Base-by-base conservation (phyloP, 169 alveolate genomes). In the Plasmodium reichenowi region DNA sequence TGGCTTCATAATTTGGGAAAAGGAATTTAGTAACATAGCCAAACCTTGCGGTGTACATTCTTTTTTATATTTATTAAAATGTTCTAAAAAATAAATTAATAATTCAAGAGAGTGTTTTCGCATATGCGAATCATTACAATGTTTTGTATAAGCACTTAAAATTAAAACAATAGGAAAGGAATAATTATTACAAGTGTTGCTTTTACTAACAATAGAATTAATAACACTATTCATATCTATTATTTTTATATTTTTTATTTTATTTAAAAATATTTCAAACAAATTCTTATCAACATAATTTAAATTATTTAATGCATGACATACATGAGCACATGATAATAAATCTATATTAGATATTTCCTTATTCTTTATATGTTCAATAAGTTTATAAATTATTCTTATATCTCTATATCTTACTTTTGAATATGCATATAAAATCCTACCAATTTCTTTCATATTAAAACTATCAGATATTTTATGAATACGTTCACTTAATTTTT, bases 331-430 rank as follows among this genome's bases (percentile, higher is more conserved):
- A 83, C 83, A 83, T 2, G 63, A 59, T 58, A 67, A 63, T n/a
- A 83, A 43, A 48, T 83, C 91, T 17, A 71, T 59, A 9, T 83
- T 58, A 3, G 58, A 9, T 83, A 70, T 54, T 56, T 83, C 68
- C 59, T 72, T 48, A 13, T 83, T 68, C 71, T 83, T 83, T 83
- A 83, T 70, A 32, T 48, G 43, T 83, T 83, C 91, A 15, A 22
- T 70, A 45, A 83, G 70, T 83, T 70, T 83, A 43, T 68, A 83
- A 24, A 83, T 70, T 47, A 83, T 70, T 83, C 71, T 83, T 15
- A 70, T 52, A 70, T 83, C 86, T 43, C 91, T 72, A 70, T 83
- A 83, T 59, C 24, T 38, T 73, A 83, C 91, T 58, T 71, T 83
- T 3, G 91, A 54, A 68, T 70, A 83, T 17, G 91, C 59, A 43